Evolutionary conservation across 1,284 basidiomycete genomes (phyloP).

Genomic region (Ceratorhiza oryzae-sativae): DNA sequence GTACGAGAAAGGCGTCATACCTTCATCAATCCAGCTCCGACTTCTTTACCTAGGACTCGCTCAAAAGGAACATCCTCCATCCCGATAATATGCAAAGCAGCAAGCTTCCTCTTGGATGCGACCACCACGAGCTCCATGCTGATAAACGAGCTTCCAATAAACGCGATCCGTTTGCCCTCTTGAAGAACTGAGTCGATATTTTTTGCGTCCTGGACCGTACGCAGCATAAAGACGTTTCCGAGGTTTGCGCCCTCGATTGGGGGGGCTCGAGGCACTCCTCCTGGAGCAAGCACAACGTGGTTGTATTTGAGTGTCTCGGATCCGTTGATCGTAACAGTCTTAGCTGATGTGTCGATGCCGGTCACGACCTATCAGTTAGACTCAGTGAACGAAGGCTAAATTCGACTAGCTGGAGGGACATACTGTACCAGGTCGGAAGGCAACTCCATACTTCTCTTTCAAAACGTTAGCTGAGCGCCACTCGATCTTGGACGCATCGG

Average conservation of each 20-base stretch:
- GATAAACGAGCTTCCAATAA: slow-evolving; percentile 93
- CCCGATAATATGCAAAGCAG: slow-evolving; percentile 82
- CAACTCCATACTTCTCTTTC: slow-evolving; percentile 81
- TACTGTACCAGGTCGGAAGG: slow-evolving; percentile 72
- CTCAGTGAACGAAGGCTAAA: slow-evolving; percentile 10
- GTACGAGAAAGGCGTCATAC: slow-evolving; percentile 51
- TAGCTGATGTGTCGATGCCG: slow-evolving; percentile 66
- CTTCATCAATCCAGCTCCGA: slow-evolving; percentile 83
- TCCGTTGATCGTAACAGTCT: slow-evolving; percentile 67
- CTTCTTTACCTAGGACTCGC: slow-evolving; percentile 77
- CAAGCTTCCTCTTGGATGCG: slow-evolving; percentile 75
- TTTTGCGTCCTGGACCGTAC: slow-evolving; percentile 78
- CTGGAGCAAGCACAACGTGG: slow-evolving; percentile 75
- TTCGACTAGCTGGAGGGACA: slow-evolving; percentile 46
- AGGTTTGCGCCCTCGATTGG: slow-evolving; percentile 82
- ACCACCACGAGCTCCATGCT: slow-evolving; percentile 90
- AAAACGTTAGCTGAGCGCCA: slow-evolving; percentile 77
- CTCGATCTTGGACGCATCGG: slow-evolving; percentile 78
- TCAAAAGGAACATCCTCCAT: slow-evolving; percentile 88
- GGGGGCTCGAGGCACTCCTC: slow-evolving; percentile 70
- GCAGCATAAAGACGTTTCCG: slow-evolving; percentile 70
- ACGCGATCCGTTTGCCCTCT: slow-evolving; percentile 79
- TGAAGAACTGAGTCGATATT: slow-evolving; percentile 67
- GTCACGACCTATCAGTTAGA: slow-evolving; percentile 61
- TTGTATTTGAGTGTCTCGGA: slow-evolving; percentile 72